A percentile compares a stretch with the other conserved stretches of the same genome.
Evolutionary conservation across 1,139 yeast species (phyloP).

Genomic region (Suhomyces chickasaworum): DNA sequence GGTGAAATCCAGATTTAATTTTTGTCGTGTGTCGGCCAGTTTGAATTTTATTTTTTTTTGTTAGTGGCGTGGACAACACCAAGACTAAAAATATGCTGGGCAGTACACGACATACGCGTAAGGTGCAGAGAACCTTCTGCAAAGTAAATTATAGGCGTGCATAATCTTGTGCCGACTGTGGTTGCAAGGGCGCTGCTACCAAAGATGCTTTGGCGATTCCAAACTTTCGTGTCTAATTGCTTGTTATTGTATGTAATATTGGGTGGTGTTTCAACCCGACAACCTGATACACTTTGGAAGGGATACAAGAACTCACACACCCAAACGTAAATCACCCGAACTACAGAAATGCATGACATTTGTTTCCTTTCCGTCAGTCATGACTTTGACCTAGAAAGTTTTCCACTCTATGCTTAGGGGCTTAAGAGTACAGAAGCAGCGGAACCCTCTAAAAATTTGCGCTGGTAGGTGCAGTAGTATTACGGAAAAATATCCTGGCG

Average conservation of each 20-base stretch:
- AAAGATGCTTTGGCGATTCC: not conserved
- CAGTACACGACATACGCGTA: not conserved
- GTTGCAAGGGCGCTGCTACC: not conserved
- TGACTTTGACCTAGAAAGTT: too few relatives aligned
- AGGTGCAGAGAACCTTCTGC: constrained; percentile 3
- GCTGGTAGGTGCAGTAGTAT: not conserved
- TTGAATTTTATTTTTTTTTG: not conserved
- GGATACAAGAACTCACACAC: too few relatives aligned
- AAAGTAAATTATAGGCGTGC: not conserved
- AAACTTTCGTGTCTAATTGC: not conserved
- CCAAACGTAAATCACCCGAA: too few relatives aligned
- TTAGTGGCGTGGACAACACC: constrained; percentile 1
- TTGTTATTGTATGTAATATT: not conserved
- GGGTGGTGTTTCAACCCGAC: not conserved
- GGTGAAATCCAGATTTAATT: not conserved
- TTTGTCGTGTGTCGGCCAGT: not conserved
- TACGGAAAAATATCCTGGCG: constrained; percentile 1
- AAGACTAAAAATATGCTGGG: constrained; percentile 1
- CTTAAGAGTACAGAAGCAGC: not conserved
- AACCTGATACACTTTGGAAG: not conserved
- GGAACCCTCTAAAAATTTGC: too few relatives aligned
- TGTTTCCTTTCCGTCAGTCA: too few relatives aligned
- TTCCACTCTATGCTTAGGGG: too few relatives aligned
- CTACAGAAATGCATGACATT: too few relatives aligned
- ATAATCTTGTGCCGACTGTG: not conserved